Evolutionary conservation across 2,329 filamentous ascomycete species (phyloP), one percentile per base, ranked within the genome.

Genomic region (Pseudogymnoascus sp.): DNA sequence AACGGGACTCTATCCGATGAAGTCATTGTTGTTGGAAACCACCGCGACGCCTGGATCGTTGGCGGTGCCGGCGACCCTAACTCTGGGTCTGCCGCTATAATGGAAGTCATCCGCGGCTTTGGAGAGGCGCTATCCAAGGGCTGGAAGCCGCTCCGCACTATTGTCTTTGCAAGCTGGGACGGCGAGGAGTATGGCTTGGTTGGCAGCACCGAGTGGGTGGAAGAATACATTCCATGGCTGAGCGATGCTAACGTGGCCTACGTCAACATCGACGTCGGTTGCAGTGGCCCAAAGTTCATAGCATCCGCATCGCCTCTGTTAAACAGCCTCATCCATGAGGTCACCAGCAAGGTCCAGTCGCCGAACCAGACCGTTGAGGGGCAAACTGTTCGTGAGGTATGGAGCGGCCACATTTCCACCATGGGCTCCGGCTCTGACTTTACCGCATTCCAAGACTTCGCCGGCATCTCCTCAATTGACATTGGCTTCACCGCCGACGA

Each of bases 21-120:
- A 71, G 91, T 96, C 0, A 80, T 99, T 52, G 82, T 99, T 3
- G 78, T 97, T 33, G 92, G 92, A n/a, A 96, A 96, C 71, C 92
- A 96, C 71, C 85, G 92, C 35, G 92, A 96, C 75, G 90, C 92
- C 0, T 95, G 91, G 91, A 88, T 93, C 69, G 87, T 87, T 19
- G 91, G 91, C n/a, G 90, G 91, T 23, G 89, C 90, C 14, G 89
- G 81, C 11, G 91, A 95, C 68, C 91, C 91, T 1, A 93, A 93
- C 77, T 90, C 87, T 65, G 91, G 91, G 65, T 92, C 88, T 14
- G 89, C 91, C 3, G 84, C 87, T 0, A 74, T 95, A 49, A 92
- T 91, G 66, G 91, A 95, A 69, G 85, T 92, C 1, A 82, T 92
- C 60, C 84, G 89, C 61, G 85, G 85, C 59, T 90, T 94, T 66